These are phyloP conservation scores for Fistulifera pelliculosa DNA, from an alignment of 108 stramenopile genomes.

Conservation along the genomic window DNA sequence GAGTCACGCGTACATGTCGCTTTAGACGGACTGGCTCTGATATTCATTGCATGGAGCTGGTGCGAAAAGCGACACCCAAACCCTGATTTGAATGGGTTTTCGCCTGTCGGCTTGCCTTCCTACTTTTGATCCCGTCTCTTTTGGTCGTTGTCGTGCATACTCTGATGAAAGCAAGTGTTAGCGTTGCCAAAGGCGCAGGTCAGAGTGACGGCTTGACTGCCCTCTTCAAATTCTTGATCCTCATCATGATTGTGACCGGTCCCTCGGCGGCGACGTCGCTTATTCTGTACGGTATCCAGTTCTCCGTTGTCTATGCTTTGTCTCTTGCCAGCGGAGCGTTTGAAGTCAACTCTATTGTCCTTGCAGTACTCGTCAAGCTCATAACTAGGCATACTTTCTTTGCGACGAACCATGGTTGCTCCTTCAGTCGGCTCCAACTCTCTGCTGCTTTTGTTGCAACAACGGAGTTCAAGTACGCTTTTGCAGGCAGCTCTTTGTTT, in stretches of 20 bases:
- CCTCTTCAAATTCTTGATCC: constrained; percentile 34
- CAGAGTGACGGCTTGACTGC: not conserved
- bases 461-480: constrained; percentile 48
- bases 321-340: constrained; percentile 7
- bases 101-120: constrained; percentile 22
- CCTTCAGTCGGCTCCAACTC: constrained; percentile 71
- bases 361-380: constrained; percentile 9
- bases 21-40: constrained; percentile 29
- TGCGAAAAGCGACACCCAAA: constrained; percentile 57
- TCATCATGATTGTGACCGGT: constrained; percentile 69
- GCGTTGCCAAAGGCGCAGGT: not conserved
- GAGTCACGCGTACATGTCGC: constrained; percentile 13
- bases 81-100: constrained; percentile 45
- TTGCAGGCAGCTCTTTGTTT: constrained; percentile 65
- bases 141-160: constrained; percentile 21
- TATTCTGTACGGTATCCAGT: constrained; percentile 41
- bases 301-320: constrained; percentile 36
- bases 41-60: constrained; percentile 50
- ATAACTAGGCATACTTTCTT: constrained; percentile 65
- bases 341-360: not conserved
- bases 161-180: not conserved
- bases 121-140: constrained; percentile 22
- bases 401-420: constrained; percentile 74
- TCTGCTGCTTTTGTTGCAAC: constrained; percentile 81
- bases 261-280: constrained; percentile 55